Evolutionary conservation across 495 filamentous ascomycete genomes (phyloP).

Genomic region (Bathelium albidoporum): DNA sequence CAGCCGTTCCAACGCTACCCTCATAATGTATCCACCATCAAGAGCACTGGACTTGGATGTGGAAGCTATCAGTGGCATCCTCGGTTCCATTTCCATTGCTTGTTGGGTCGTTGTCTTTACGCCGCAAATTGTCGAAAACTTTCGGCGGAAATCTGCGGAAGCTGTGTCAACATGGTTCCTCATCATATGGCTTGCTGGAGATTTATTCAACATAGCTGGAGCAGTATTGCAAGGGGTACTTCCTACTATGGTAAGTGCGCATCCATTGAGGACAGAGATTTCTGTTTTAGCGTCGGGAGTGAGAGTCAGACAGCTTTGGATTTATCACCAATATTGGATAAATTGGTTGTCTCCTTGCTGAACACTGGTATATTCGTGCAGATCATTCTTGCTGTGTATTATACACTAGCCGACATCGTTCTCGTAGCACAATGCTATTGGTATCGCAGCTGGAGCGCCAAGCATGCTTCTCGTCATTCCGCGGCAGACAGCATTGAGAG

Average conservation of each 20-base stretch:
- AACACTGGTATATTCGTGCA: too few species aligned
- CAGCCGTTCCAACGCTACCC: not conserved
- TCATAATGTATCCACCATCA: slow-evolving; percentile 61
- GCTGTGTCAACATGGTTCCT: slow-evolving; percentile 85
- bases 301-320: too few species aligned
- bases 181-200: slow-evolving; percentile 79
- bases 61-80: slow-evolving; percentile 80
- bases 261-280: not conserved
- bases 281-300: not conserved
- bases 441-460: slow-evolving; percentile 55
- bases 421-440: slow-evolving; percentile 85
- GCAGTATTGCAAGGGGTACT: slow-evolving; percentile 87
- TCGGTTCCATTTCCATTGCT: slow-evolving; percentile 88
- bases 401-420: slow-evolving; percentile 86
- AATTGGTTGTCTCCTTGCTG: too few species aligned
- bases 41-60: slow-evolving; percentile 60
- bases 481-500: not conserved
- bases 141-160: slow-evolving; percentile 74
- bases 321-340: too few species aligned
- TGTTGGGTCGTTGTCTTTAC: slow-evolving; percentile 98
- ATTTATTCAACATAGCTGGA: slow-evolving; percentile 94
- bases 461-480: not conserved
- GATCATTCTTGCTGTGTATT: slow-evolving; percentile 87
- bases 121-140: slow-evolving; percentile 93
- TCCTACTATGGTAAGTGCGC: slow-evolving; percentile 63